Evolutionary conservation across 2,329 filamentous ascomycete species (phyloP).

Genomic region (Colletotrichum sp.): DNA sequence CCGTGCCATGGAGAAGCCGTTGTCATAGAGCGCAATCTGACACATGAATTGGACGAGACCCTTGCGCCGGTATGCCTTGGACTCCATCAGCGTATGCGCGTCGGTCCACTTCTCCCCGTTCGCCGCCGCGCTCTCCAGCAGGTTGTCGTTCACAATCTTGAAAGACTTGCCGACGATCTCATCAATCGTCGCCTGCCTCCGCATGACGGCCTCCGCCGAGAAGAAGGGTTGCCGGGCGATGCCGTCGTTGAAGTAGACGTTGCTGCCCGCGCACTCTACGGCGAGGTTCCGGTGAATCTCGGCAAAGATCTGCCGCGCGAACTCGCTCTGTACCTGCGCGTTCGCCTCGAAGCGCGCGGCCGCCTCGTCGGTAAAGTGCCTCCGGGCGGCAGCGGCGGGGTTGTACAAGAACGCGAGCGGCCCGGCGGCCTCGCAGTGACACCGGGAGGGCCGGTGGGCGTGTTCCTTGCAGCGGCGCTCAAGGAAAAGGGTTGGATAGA

Average conservation of each 20-base stretch:
- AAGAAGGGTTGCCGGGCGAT: slow-evolving; percentile 8
- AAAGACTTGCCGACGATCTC: not conserved
- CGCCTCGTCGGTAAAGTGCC: not conserved
- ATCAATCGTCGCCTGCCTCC: not conserved
- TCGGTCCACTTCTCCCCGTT: not conserved
- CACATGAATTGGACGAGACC: slow-evolving; percentile 5
- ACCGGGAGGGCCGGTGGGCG: not conserved
- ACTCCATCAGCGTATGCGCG: not conserved
- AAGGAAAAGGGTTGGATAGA: slow-evolving; percentile 1
- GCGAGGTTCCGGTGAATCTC: not conserved
- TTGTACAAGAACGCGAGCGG: slow-evolving; percentile 15
- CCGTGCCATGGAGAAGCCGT: not conserved
- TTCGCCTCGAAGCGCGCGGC: not conserved
- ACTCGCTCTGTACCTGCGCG: not conserved
- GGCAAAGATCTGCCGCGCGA: not conserved
- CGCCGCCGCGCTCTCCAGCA: not conserved
- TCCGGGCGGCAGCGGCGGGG: slow-evolving; percentile 12
- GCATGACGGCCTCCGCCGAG: not conserved
- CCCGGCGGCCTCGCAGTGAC: slow-evolving; percentile 16
- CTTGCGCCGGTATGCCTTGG: not conserved
- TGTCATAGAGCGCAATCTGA: slow-evolving; percentile 5
- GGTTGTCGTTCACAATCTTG: not conserved
- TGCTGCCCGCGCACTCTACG: not conserved
- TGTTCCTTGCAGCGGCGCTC: slow-evolving; percentile 20
- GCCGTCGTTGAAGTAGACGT: slow-evolving; percentile 4